These are phyloP conservation scores for Pseudozyma pruni DNA, from an alignment of 1,284 basidiomycete species.

Conservation along the genomic window DNA sequence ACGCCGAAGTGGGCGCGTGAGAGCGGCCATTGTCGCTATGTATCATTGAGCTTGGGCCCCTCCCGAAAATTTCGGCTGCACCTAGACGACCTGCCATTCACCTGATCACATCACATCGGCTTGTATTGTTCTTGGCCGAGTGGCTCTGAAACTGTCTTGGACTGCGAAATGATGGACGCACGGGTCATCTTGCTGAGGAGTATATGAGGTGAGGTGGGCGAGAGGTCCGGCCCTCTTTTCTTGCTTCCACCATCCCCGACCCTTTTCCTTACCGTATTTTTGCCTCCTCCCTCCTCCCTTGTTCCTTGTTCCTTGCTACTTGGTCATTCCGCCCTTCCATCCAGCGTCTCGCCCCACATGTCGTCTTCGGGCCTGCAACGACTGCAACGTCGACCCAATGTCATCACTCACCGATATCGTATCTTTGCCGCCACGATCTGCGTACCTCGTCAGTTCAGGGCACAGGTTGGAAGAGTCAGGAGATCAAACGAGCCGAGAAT, in stretches of 20 bases:
- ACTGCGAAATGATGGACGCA: neutral
- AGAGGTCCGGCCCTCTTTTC: neutral
- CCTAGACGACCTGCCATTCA: neutral
- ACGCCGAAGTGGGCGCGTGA: no score
- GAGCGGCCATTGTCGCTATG: constrained; percentile 3
- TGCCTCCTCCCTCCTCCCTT: neutral
- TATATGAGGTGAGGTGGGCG: constrained; percentile 5
- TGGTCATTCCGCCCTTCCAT: no score
- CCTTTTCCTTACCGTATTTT: neutral
- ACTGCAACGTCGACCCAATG: constrained; percentile 1
- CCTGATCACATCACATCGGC: neutral
- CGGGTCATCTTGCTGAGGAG: neutral
- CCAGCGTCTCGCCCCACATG: neutral
- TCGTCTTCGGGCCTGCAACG: constrained; percentile 9
- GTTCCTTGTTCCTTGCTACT: neutral
- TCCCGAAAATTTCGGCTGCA: neutral
- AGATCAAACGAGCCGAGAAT: no score
- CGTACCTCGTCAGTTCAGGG: no score
- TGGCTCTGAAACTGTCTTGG: no score
- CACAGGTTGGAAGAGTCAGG: no score
- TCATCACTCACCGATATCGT: neutral
- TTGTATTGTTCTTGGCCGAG: no score
- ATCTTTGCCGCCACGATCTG: neutral
- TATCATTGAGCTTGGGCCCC: neutral
- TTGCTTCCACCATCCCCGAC: neutral